Evolutionary conservation across 179 eudicot genomes (phyloP).

Genomic region (Beta corolliflora): DNA sequence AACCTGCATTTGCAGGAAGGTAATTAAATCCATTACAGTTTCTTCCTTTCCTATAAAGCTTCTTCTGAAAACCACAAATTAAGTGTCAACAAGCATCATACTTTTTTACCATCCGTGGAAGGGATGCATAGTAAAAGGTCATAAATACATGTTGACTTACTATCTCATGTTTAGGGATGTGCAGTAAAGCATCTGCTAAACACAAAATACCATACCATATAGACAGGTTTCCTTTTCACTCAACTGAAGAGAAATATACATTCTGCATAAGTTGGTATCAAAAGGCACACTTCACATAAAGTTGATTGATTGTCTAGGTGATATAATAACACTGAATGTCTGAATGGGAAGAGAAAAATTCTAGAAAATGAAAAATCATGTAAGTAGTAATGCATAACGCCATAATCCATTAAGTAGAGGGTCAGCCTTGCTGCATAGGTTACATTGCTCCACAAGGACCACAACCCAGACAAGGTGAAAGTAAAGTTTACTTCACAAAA

Average conservation of each 20-base stretch:
- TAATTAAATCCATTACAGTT: slow-evolving; percentile 1
- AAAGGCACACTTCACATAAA: not conserved
- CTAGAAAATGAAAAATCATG: not conserved
- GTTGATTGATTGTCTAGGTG: not conserved
- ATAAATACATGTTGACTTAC: not conserved
- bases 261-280: not conserved
- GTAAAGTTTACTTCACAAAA: not conserved
- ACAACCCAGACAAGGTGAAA: not conserved
- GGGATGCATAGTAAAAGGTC: not conserved
- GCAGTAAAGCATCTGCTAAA: not conserved
- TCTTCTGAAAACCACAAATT: not conserved
- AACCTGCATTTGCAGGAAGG: slow-evolving; percentile 30
- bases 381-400: not conserved
- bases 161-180: not conserved
- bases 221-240: too few species aligned
- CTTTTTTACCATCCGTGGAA: not conserved
- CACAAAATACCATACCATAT: too few species aligned
- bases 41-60: not conserved
- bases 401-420: not conserved
- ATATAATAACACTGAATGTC: not conserved
- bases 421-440: not conserved
- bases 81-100: slow-evolving; percentile 7
- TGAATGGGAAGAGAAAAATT: not conserved
- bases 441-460: not conserved
- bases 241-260: not conserved